A percentile compares a stretch with the other conserved stretches of the same genome.
phyloP scores from a whole-genome alignment of 176 grass and related monocot genomes.

The Melocanna baccifera region DNA sequence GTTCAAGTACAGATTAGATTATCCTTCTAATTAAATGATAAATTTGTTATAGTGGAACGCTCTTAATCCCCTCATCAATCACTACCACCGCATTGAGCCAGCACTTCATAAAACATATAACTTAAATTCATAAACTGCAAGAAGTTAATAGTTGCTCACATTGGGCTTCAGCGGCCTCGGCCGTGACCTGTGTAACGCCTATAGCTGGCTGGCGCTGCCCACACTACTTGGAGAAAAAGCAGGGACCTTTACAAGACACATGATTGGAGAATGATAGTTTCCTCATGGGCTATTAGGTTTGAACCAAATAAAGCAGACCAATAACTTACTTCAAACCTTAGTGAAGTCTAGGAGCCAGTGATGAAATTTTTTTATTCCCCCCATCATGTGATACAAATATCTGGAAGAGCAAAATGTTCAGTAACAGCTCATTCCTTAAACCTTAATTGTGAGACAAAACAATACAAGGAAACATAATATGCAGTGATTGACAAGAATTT shows the following conservation, averaged over 20 bases:
- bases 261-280: background rate
- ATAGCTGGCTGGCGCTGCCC: conserved; percentile 47
- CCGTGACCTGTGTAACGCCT: conserved; percentile 57
- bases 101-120: background rate
- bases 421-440: background rate
- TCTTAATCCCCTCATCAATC: background rate
- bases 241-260: background rate
- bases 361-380: conserved; percentile 82
- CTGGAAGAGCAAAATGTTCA: conserved; percentile 36
- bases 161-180: conserved; percentile 56
- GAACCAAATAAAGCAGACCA: conserved; percentile 22
- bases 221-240: too few relatives aligned
- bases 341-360: conserved; percentile 87
- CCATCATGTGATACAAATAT: conserved; percentile 93
- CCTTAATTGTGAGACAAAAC: background rate
- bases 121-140: background rate
- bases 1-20: background rate
- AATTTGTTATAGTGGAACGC: background rate
- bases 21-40: background rate
- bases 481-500: background rate
- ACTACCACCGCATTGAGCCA: background rate
- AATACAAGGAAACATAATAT: background rate
- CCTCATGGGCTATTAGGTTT: background rate
- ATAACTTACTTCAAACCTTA: conserved; percentile 83
- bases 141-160: conserved; percentile 33